Evolutionary conservation across 1,284 basidiomycete genomes (phyloP), one percentile per base, ranked within the genome.

Genomic region (Sporisorium sorghi): DNA sequence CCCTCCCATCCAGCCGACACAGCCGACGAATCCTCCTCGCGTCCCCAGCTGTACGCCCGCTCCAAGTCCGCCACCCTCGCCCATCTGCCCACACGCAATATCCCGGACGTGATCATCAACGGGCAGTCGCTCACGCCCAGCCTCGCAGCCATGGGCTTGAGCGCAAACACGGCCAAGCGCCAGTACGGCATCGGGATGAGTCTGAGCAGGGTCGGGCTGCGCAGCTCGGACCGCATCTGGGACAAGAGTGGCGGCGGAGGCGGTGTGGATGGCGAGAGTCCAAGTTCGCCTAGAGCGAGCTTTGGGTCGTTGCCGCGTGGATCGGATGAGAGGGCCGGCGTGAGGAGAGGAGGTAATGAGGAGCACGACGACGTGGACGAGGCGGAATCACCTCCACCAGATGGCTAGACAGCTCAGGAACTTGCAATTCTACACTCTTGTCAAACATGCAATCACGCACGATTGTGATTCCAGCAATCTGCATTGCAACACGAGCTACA

Each of bases 171-270:
- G 0, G 39, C 49, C 7, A 55, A 58, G 26, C 23, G 63, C 11
- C 55, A 64, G 21, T 65, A 57, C 19, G 75, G 75, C 5, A 54
- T 77, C 10, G 75, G 75, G 0, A 71, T 77, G 55, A 64, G 62
- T 26, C 47, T 77, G 8, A 68, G 49, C 37, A 56, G 72, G 5
- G 75, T 77, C 19, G 75, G 75, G 0, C 43, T 77, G 40, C 42
- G 75, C 15, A 74, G 67, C 23, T 57, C 67, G 7, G 74, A 77
- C 12, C 46, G 63, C 4, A 47, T 77, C 39, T 77, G 74, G 74
- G 74, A 77, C 15, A 51, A 40, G 12, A 55, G 24, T 19, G 10
- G 21, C 3, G 51, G 0, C 2, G 37, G 30, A 26, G 50, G 14
- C 3, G 10, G 21, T 1, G 51, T 1, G 6, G 37, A 39, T 35